Evolutionary conservation across 352 stramenopile genomes (phyloP).

Genomic region (Phytopythium ostracodes): DNA sequence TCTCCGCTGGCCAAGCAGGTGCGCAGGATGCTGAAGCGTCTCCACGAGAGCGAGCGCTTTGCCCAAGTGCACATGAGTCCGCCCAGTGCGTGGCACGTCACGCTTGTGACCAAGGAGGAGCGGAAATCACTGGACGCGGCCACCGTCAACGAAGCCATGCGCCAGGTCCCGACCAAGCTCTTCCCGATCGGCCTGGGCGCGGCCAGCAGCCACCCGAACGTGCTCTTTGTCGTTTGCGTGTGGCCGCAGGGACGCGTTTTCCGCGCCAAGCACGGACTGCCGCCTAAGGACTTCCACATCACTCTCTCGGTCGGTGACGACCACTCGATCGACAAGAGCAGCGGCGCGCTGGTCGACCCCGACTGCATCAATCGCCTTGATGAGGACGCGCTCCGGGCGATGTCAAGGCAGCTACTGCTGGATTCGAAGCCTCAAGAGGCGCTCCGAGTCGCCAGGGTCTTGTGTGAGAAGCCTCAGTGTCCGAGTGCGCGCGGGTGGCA

Average conservation of each 20-base stretch:
- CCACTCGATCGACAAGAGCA: slow-evolving; percentile 50
- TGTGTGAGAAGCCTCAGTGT: slow-evolving; percentile 11
- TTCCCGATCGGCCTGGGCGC: slow-evolving; percentile 43
- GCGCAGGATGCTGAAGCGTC: slow-evolving; percentile 12
- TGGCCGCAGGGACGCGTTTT: slow-evolving; percentile 52
- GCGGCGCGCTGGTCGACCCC: slow-evolving; percentile 19
- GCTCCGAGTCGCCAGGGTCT: slow-evolving; percentile 21
- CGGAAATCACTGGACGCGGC: slow-evolving; percentile 15
- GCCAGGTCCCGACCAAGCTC: slow-evolving; percentile 21
- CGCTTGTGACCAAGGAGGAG: slow-evolving; percentile 56
- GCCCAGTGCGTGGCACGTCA: slow-evolving; percentile 39
- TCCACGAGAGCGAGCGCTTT: not conserved
- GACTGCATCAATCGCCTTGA: slow-evolving; percentile 13
- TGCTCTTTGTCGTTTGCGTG: slow-evolving; percentile 58
- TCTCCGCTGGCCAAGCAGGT: slow-evolving; percentile 20
- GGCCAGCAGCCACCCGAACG: slow-evolving; percentile 6
- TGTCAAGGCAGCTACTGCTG: slow-evolving; percentile 25
- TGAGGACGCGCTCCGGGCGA: slow-evolving; percentile 24
- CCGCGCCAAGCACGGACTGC: slow-evolving; percentile 31
- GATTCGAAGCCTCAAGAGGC: slow-evolving; percentile 19
- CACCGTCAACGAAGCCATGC: slow-evolving; percentile 26
- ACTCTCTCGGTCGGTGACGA: slow-evolving; percentile 37
- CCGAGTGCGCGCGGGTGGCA: slow-evolving; percentile 26
- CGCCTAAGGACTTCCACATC: slow-evolving; percentile 51
- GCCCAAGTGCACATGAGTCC: not conserved